Base-by-base conservation (phyloP, 108 stramenopile species). In the Cyclotella cryptica region DNA sequence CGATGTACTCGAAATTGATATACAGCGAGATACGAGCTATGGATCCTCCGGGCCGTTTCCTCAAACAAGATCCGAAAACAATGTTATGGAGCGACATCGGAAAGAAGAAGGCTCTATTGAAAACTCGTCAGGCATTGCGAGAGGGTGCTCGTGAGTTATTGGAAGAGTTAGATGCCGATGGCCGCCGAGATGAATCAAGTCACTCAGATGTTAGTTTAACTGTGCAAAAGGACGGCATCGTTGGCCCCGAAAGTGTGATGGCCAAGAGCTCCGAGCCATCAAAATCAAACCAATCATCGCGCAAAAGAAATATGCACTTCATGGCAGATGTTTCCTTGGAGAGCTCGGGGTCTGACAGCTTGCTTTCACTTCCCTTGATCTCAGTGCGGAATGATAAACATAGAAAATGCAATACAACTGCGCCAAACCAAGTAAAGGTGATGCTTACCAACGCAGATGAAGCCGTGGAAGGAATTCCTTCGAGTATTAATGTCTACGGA, bases 71-170 rank as follows among this genome's bases (percentile, higher is more conserved):
- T 85, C 60, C 69, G 22, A 51, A 75, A 17, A 86, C 92, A 9
- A 91, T 91, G 53, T 54, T 94, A 17, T 96, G 91, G 92, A 77
- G 81, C 68, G 95, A 96, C 54, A 91, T 96, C 53, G 95, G 92
- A 14, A 92, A 96, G 51, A 93, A 96, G 87, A 88, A 91, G 64
- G 90, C 90, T 7, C 53, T 92, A 19, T 90, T 92, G 57, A 96
- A 96, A 74, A 96, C 93, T 5, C 61, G 91, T 51, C 95, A 96
- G 81, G 91, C 92, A 9, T 70, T 96, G 52, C 57, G 92, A 76
- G 95, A 96, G 72, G 95, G 95, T 46, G 92, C 91, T 41, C 90
- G 88, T 14, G 89, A 91, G 12, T 69, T 95, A 46, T 51, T 85
- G 77, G 89, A 89, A 58, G 88, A 88, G 42, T 22, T 85, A 10